Conservation (phyloP, 768 basidiomycete species). For the Tulasnella sp. region DNA sequence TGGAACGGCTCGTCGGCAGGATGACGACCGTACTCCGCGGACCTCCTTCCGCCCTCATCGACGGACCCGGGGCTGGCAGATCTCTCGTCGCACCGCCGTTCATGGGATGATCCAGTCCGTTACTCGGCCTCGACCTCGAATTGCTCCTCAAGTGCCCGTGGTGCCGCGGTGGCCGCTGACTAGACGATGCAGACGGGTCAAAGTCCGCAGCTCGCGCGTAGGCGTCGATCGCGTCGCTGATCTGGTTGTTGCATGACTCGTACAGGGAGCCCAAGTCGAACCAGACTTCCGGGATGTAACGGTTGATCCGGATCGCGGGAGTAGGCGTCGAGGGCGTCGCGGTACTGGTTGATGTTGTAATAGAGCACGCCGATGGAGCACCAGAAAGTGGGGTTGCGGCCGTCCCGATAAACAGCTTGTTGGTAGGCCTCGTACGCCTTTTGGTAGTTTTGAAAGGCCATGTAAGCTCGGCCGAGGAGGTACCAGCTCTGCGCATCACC, state of each 20-base stretch:
- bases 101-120: constrained; percentile 23
- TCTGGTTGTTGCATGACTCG: constrained; percentile 98
- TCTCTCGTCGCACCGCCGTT: constrained; percentile 40
- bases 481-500: constrained; percentile 99
- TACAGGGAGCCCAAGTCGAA: constrained; percentile 95
- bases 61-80: constrained; percentile 33
- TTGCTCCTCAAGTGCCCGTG: not conserved
- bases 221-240: constrained; percentile 96
- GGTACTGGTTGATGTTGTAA: constrained; percentile 99
- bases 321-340: constrained; percentile 96
- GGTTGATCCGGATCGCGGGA: constrained; percentile 98
- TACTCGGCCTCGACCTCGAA: not conserved
- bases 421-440: constrained; percentile 99
- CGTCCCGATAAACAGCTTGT: constrained; percentile 97
- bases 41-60: constrained; percentile 1
- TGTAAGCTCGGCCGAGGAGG: constrained; percentile 93
- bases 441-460: constrained; percentile 98
- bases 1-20: constrained; percentile 58
- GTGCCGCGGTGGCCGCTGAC: not conserved
- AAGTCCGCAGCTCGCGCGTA: constrained; percentile 92
- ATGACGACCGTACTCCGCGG: constrained; percentile 26
- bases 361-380: constrained; percentile 98
- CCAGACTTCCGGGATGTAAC: constrained; percentile 91
- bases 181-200: constrained; percentile 44
- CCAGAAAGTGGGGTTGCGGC: constrained; percentile 99